A percentile compares a stretch with the other conserved stretches of the same genome.
Evolutionary conservation across 352 stramenopile species (phyloP).

Genomic region (Phytophthora aleatoria): DNA sequence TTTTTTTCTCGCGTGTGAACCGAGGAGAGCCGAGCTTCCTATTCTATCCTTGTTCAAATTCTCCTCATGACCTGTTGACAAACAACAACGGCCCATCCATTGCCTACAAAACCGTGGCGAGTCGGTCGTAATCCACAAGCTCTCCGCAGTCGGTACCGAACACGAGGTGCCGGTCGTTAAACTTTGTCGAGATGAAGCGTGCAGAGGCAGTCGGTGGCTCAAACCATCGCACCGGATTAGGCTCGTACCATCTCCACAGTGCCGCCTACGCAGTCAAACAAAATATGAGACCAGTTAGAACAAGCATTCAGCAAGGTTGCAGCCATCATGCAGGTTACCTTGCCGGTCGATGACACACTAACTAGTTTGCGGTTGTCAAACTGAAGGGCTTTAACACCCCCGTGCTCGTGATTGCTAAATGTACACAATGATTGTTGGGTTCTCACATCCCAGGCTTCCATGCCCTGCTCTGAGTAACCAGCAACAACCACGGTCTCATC

Average conservation of each 20-base stretch:
- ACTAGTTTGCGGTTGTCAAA: constrained; percentile 90
- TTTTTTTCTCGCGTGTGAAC: constrained; percentile 13
- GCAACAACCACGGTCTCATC: constrained; percentile 89
- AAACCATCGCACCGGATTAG: constrained; percentile 83
- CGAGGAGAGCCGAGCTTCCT: constrained; percentile 26
- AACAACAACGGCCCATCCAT: constrained; percentile 6
- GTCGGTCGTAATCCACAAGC: constrained; percentile 80
- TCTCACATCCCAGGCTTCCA: constrained; percentile 89
- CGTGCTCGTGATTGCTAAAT: constrained; percentile 78
- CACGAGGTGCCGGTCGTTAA: constrained; percentile 76
- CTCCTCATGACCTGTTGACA: constrained; percentile 23
- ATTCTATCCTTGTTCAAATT: constrained; percentile 45
- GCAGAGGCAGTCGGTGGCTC: constrained; percentile 48
- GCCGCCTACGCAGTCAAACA: constrained; percentile 50
- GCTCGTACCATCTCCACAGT: constrained; percentile 85
- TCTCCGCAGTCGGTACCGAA: constrained; percentile 78
- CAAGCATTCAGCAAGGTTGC: background rate
- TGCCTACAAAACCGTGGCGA: constrained; percentile 57
- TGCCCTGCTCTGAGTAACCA: constrained; percentile 80
- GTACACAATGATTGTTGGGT: constrained; percentile 87
- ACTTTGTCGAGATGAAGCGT: constrained; percentile 72
- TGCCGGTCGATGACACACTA: constrained; percentile 73
- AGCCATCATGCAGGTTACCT: constrained; percentile 39
- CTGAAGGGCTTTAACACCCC: constrained; percentile 74
- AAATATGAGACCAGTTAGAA: constrained; percentile 14